phyloP scores from a whole-genome alignment of 345 rosid species.

The Luvunga scandens region DNA sequence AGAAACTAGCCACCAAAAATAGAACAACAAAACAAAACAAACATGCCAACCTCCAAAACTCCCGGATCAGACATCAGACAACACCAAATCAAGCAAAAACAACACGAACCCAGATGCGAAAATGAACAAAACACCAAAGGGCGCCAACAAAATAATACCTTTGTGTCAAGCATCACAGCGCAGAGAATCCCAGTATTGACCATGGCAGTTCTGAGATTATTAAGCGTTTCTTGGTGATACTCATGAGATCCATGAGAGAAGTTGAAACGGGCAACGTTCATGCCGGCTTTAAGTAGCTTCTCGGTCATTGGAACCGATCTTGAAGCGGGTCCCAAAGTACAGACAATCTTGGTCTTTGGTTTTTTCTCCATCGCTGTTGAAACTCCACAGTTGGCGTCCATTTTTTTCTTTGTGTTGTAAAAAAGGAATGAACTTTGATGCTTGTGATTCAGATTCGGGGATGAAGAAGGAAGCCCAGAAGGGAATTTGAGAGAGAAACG shows the following conservation, averaged over 20 bases:
- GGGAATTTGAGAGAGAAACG: background rate
- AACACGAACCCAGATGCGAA: background rate
- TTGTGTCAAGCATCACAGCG: conserved; percentile 98
- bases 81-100: background rate
- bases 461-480: background rate
- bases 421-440: background rate
- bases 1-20: background rate
- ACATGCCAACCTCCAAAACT: conserved; percentile 4
- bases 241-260: conserved; percentile 97
- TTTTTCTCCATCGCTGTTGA: conserved; percentile 37
- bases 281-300: conserved; percentile 85
- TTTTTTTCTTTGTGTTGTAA: background rate
- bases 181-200: conserved; percentile 82
- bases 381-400: background rate
- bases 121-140: background rate
- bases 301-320: conserved; percentile 78
- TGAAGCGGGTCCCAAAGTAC: conserved; percentile 91
- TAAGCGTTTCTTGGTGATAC: conserved; percentile 91
- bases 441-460: background rate
- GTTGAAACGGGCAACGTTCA: conserved; percentile 98
- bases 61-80: conserved; percentile 14
- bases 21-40: background rate
- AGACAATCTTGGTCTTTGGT: conserved; percentile 94
- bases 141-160: conserved; percentile 31
- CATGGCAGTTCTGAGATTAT: conserved; percentile 84